Evolutionary conservation across 2,329 filamentous ascomycete species (phyloP).

Genomic region (Mycogone perniciosa): DNA sequence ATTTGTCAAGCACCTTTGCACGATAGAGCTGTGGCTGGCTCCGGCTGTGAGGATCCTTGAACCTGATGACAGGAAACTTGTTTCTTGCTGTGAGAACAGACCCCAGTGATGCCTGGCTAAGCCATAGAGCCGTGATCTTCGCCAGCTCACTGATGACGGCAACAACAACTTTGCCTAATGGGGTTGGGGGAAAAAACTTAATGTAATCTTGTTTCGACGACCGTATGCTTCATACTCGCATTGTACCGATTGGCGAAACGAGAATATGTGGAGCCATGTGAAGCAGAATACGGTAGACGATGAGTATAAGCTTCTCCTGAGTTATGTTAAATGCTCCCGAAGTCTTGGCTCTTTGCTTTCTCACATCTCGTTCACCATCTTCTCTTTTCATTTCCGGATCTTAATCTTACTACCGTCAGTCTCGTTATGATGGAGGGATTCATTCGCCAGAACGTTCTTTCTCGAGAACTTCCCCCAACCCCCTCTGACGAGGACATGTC

Average conservation of each 20-base stretch:
- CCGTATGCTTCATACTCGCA: not conserved
- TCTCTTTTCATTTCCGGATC: not conserved
- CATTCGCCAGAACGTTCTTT: not conserved
- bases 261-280: not conserved
- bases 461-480: not conserved
- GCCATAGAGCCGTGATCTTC: too few relatives aligned
- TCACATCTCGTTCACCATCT: not conserved
- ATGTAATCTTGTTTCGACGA: too few relatives aligned
- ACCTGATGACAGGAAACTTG: not conserved
- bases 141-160: not conserved
- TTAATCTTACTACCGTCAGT: not conserved
- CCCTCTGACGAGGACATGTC: slow-evolving; percentile 12
- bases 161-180: not conserved
- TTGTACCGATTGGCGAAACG: not conserved
- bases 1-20: not conserved
- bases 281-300: not conserved
- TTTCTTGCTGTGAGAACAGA: not conserved
- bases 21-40: not conserved
- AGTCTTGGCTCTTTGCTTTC: not conserved
- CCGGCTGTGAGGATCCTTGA: not conserved
- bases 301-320: not conserved
- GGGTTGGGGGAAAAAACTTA: not conserved
- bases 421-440: not conserved
- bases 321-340: not conserved
- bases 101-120: not conserved